These are phyloP conservation scores for Nepenthes mirabilis DNA, from an alignment of 148 eudicot species.

Conservation along the genomic window DNA sequence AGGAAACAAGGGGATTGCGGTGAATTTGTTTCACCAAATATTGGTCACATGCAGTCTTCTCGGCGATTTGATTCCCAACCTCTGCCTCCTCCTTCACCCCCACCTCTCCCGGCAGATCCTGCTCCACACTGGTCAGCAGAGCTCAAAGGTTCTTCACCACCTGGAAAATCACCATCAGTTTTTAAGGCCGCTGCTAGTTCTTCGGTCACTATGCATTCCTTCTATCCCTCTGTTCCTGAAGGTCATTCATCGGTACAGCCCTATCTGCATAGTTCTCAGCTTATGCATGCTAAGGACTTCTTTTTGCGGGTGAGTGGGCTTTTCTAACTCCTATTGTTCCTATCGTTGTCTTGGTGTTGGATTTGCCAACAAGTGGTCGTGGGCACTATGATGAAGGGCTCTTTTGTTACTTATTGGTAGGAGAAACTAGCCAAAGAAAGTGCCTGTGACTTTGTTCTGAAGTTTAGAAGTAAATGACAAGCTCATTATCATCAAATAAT, in stretches of 20 bases:
- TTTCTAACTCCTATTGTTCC: neutral
- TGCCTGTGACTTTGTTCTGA: no score
- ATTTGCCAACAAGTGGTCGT: neutral
- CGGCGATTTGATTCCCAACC: slow-evolving; percentile 32
- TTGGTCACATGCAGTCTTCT: slow-evolving; percentile 11
- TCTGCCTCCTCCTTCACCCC: slow-evolving; percentile 75
- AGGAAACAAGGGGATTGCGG: slow-evolving; percentile 18
- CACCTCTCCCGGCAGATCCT: slow-evolving; percentile 58
- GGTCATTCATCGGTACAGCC: slow-evolving; percentile 15
- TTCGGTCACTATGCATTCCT: slow-evolving; percentile 19
- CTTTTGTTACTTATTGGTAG: no score
- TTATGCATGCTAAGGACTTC: neutral
- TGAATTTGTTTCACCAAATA: slow-evolving; percentile 9
- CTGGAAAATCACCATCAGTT: slow-evolving; percentile 25
- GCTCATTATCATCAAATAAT: no score
- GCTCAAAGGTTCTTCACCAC: slow-evolving; percentile 25
- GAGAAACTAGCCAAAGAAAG: no score
- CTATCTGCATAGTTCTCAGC: slow-evolving; percentile 12
- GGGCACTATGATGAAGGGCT: no score
- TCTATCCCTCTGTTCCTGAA: slow-evolving; percentile 29
- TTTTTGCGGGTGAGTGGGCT: neutral
- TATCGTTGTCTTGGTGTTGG: neutral
- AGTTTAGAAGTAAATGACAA: no score
- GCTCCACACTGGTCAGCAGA: slow-evolving; percentile 29
- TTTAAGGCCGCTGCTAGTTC: slow-evolving; percentile 39